These are phyloP conservation scores for Penicillium sp. DNA, from an alignment of 2,329 filamentous ascomycete species.

Conservation along the genomic window DNA sequence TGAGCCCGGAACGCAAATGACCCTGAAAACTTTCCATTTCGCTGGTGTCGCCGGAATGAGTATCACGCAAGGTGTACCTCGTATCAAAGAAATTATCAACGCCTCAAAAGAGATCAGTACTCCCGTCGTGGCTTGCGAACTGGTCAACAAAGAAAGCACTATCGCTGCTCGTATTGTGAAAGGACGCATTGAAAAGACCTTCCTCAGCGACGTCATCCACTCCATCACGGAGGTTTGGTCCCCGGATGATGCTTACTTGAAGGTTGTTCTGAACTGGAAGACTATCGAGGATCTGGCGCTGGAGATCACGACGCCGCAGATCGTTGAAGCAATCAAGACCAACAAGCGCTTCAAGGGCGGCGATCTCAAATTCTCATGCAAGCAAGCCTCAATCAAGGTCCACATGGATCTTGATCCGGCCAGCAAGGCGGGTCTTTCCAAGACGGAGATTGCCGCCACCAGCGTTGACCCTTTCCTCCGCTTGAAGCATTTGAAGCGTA, in stretches of 20 bases:
- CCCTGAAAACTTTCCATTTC: slow-evolving; percentile 99
- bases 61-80: slow-evolving; percentile 97
- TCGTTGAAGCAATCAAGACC: slow-evolving; percentile 72
- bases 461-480: slow-evolving; percentile 54
- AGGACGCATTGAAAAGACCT: slow-evolving; percentile 92
- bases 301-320: slow-evolving; percentile 71
- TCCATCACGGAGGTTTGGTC: slow-evolving; percentile 89
- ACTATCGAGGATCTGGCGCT: slow-evolving; percentile 79
- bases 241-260: slow-evolving; percentile 71
- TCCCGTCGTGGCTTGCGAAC: slow-evolving; percentile 83
- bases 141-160: slow-evolving; percentile 73
- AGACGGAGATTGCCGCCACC: slow-evolving; percentile 45
- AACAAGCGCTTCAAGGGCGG: slow-evolving; percentile 72
- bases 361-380: slow-evolving; percentile 61
- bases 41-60: slow-evolving; percentile 99
- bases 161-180: slow-evolving; percentile 87
- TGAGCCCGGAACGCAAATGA: slow-evolving; percentile 98
- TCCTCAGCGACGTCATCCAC: slow-evolving; percentile 73
- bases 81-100: slow-evolving; percentile 99
- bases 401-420: slow-evolving; percentile 56
- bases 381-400: slow-evolving; percentile 65
- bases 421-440: slow-evolving; percentile 37
- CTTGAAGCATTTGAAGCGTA: slow-evolving; percentile 80
- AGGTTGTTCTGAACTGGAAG: slow-evolving; percentile 76
- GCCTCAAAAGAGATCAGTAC: slow-evolving; percentile 92